These are phyloP conservation scores for Solanum chacoense DNA, from an alignment of 305 asterid species.

Conservation along the genomic window DNA sequence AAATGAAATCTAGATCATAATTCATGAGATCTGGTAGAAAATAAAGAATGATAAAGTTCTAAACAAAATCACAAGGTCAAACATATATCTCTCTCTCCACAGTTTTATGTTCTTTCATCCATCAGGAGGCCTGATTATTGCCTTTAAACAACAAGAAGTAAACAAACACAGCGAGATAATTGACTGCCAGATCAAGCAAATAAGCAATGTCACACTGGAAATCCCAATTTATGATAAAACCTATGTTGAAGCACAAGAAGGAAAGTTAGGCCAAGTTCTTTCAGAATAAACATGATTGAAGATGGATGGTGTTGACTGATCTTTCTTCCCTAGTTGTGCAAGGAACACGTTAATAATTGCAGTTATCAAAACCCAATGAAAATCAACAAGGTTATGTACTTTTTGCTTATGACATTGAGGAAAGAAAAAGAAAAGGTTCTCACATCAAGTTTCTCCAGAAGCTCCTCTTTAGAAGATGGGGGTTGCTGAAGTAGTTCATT, in stretches of 20 bases:
- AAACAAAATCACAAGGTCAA: not conserved
- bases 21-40: not conserved
- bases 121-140: not conserved
- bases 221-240: not conserved
- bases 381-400: not conserved
- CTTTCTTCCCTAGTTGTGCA: not conserved
- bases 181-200: not conserved
- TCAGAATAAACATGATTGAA: not conserved
- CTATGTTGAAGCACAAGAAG: not conserved
- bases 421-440: not conserved
- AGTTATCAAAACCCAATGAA: not conserved
- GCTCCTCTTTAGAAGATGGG: slow-evolving; percentile 9
- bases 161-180: not conserved
- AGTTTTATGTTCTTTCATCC: not conserved
- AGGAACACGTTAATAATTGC: not conserved
- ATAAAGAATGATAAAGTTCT: not conserved
- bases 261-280: not conserved
- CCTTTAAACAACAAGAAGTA: not conserved
- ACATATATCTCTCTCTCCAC: not conserved
- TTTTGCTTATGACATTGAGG: not conserved
- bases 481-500: slow-evolving; percentile 3
- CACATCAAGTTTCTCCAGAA: slow-evolving; percentile 21
- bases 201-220: not conserved
- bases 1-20: not conserved
- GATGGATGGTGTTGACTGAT: not conserved